Evolutionary conservation across 2,329 filamentous ascomycete species (phyloP).

Genomic region (Penicillium griseofulvum): DNA sequence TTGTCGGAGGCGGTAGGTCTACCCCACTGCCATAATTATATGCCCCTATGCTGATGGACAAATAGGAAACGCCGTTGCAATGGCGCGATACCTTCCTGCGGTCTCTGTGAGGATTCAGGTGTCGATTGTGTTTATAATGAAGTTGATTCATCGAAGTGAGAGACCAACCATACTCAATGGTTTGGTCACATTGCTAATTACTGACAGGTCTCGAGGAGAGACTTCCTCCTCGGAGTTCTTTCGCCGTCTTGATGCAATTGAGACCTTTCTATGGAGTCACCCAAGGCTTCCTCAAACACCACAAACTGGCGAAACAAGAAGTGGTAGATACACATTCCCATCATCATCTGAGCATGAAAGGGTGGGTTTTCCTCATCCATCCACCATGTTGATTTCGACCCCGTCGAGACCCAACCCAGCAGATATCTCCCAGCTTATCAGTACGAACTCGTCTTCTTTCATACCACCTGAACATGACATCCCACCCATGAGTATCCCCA

Average conservation of each 20-base stretch:
- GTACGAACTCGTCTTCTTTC: not conserved
- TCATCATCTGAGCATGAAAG: not conserved
- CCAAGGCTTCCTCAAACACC: constrained; percentile 3
- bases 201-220: not conserved
- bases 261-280: constrained; percentile 1
- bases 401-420: constrained; percentile 1
- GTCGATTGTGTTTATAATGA: constrained; percentile 7
- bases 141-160: not conserved
- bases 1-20: not conserved
- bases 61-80: constrained; percentile 9
- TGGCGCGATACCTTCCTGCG: constrained; percentile 3
- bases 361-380: not conserved
- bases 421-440: constrained; percentile 4
- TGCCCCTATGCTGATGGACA: not conserved
- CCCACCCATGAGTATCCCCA: constrained; percentile 7
- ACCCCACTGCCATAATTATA: not conserved
- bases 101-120: constrained; percentile 5
- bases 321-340: not conserved
- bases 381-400: constrained; percentile 1
- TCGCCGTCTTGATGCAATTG: constrained; percentile 7
- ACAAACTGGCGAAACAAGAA: constrained; percentile 2
- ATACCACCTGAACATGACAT: constrained; percentile 7
- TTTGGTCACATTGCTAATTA: not conserved
- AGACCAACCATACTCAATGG: too few relatives aligned
- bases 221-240: constrained; percentile 6